phyloP scores from a whole-genome alignment of 2,329 filamentous ascomycete species.

The Aspergillus melleus region DNA sequence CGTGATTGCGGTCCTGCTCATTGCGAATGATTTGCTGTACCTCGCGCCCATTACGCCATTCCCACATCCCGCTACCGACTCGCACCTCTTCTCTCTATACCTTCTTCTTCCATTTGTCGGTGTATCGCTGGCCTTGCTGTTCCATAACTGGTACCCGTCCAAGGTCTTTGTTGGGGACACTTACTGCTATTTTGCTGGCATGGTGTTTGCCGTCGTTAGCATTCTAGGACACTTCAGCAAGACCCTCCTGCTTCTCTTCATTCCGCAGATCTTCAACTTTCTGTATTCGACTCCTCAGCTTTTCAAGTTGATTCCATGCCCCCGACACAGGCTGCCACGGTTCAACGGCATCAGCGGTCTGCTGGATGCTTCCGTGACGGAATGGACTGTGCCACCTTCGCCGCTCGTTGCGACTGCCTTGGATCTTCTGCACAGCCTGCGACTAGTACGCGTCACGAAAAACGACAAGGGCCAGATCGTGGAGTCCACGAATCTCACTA shows the following conservation, averaged over 20 bases:
- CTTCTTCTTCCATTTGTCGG: slow-evolving; percentile 91
- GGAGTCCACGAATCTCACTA: slow-evolving; percentile 85
- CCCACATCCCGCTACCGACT: slow-evolving; percentile 91
- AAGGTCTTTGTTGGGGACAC: slow-evolving; percentile 97
- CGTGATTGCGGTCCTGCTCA: slow-evolving; percentile 80
- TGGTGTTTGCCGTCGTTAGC: slow-evolving; percentile 96
- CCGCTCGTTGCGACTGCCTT: slow-evolving; percentile 63
- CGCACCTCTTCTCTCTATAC: slow-evolving; percentile 93
- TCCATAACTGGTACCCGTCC: slow-evolving; percentile 94
- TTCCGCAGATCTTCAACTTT: slow-evolving; percentile 97
- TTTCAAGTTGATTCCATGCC: slow-evolving; percentile 86
- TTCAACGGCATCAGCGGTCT: slow-evolving; percentile 85
- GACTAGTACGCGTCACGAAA: slow-evolving; percentile 66
- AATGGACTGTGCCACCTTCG: slow-evolving; percentile 71
- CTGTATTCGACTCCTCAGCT: slow-evolving; percentile 89
- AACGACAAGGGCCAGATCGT: slow-evolving; percentile 70
- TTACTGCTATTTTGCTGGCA: slow-evolving; percentile 99
- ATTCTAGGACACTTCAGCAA: slow-evolving; percentile 98
- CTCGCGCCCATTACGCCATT: slow-evolving; percentile 72
- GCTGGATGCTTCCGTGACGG: slow-evolving; percentile 81
- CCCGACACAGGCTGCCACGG: slow-evolving; percentile 83
- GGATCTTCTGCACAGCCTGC: slow-evolving; percentile 66
- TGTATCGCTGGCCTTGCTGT: slow-evolving; percentile 81
- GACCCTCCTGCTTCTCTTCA: slow-evolving; percentile 83
- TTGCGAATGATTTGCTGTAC: slow-evolving; percentile 86